Conservation (phyloP, 345 rosid species). For the Eucalyptus dawsonii region DNA sequence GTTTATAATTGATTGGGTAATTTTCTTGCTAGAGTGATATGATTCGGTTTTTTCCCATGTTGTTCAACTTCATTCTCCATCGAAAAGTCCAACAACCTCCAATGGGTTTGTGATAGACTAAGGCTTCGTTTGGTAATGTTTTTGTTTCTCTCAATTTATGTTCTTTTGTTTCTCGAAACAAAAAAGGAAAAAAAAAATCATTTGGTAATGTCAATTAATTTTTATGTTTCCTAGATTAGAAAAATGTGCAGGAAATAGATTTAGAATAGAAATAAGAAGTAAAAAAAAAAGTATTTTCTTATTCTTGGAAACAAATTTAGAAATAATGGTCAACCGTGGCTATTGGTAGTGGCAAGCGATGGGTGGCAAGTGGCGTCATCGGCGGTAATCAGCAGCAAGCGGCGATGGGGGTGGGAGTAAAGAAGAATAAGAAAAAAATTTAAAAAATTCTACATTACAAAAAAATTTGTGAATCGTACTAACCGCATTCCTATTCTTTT, state of each 20-base stretch:
- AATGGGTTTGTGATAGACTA: neutral
- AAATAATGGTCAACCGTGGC: no score
- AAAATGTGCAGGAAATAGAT: no score
- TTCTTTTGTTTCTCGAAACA: rapidly evolving
- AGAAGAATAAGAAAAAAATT: no score
- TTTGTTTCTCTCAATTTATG: rapidly evolving
- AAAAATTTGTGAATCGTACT: rapidly evolving
- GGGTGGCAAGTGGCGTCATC: rapidly evolving
- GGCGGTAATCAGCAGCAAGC: rapidly evolving
- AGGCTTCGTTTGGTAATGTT: rapidly evolving
- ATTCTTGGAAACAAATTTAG: rapidly evolving
- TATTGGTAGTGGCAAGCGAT: rapidly evolving
- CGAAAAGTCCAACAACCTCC: neutral
- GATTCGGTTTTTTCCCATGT: neutral
- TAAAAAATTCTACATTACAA: no score
- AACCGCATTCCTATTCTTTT: rapidly evolving
- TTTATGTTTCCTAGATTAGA: rapidly evolving
- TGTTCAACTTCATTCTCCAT: neutral
- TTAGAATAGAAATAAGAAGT: no score
- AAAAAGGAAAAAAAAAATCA: no score
- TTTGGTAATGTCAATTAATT: no score
- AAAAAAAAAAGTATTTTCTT: no score
- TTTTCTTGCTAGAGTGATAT: neutral
- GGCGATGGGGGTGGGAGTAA: rapidly evolving
- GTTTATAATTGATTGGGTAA: neutral